These are phyloP conservation scores for Pythium diclinum DNA, from an alignment of 352 stramenopile genomes.

Conservation along the genomic window DNA sequence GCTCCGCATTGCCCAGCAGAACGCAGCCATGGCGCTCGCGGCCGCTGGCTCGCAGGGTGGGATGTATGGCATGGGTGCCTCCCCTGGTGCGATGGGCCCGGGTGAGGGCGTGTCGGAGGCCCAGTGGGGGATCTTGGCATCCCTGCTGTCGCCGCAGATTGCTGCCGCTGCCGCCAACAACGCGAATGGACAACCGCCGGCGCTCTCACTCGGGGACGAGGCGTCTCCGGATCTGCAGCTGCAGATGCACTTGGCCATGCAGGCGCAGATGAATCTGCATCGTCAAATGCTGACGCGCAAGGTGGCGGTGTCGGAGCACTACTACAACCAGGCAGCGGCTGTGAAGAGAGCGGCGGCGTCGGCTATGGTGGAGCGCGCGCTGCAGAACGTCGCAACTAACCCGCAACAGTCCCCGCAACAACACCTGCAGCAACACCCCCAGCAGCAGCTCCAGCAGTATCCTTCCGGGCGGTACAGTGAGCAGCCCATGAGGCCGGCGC, in stretches of 20 bases:
- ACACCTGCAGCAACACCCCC: not conserved
- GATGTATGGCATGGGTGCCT: conserved; percentile 8
- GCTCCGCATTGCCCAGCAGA: conserved; percentile 21
- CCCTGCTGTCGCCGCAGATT: conserved; percentile 70
- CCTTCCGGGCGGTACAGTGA: conserved; percentile 4
- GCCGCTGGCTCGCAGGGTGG: not conserved
- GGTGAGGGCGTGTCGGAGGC: conserved; percentile 42
- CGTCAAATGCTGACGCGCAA: conserved; percentile 83
- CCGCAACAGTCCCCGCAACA: not conserved
- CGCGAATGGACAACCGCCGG: not conserved
- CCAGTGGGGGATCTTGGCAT: conserved; percentile 74
- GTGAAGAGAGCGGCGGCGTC: conserved; percentile 20
- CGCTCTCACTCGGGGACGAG: conserved; percentile 61
- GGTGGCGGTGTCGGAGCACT: conserved; percentile 72
- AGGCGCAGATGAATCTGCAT: conserved; percentile 86
- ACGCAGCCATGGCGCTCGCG: conserved; percentile 13
- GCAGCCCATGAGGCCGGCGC: conserved; percentile 2
- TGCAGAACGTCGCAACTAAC: conserved; percentile 14
- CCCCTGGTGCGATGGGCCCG: conserved; percentile 1
- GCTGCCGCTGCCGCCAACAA: not conserved
- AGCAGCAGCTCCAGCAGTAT: not conserved
- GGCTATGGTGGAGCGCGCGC: conserved; percentile 24
- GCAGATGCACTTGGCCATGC: conserved; percentile 86
- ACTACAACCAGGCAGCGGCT: conserved; percentile 24
- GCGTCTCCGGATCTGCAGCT: conserved; percentile 48